phyloP scores from a whole-genome alignment of 179 eudicot species.

The Beta lomatogona region DNA sequence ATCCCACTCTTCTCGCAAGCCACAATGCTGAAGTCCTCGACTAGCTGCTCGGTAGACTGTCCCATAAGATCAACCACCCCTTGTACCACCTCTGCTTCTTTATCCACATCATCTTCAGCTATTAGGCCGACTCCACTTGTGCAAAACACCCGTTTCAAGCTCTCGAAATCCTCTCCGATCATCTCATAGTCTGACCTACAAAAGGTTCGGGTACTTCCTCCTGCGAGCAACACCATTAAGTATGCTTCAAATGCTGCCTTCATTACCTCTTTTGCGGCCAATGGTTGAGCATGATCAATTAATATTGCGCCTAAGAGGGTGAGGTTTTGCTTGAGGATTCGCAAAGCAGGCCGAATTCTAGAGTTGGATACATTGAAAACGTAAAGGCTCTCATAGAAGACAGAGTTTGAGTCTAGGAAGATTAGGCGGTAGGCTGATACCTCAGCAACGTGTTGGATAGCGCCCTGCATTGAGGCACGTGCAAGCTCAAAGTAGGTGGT shows the following conservation, averaged over 20 bases:
- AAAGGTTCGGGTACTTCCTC: slow-evolving; percentile 68
- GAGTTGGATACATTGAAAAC: slow-evolving; percentile 50
- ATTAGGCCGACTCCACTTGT: slow-evolving; percentile 61
- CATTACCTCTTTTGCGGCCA: slow-evolving; percentile 83
- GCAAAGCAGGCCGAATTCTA: slow-evolving; percentile 61
- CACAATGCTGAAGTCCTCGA: slow-evolving; percentile 70
- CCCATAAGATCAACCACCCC: slow-evolving; percentile 86
- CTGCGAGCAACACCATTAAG: slow-evolving; percentile 85
- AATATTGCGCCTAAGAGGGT: slow-evolving; percentile 68
- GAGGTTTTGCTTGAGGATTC: slow-evolving; percentile 73
- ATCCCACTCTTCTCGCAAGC: slow-evolving; percentile 73
- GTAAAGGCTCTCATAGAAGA: slow-evolving; percentile 67
- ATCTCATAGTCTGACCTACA: slow-evolving; percentile 52
- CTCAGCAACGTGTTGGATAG: slow-evolving; percentile 68
- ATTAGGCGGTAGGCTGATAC: slow-evolving; percentile 85
- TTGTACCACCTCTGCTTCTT: slow-evolving; percentile 75
- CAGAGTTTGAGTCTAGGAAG: slow-evolving; percentile 72
- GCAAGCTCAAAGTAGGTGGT: slow-evolving; percentile 67
- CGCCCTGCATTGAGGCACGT: slow-evolving; percentile 50
- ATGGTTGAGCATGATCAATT: slow-evolving; percentile 68
- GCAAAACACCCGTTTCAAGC: slow-evolving; percentile 64
- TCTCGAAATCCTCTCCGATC: slow-evolving; percentile 73
- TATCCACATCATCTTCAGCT: slow-evolving; percentile 65
- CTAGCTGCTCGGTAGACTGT: slow-evolving; percentile 68
- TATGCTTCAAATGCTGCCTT: slow-evolving; percentile 83